Base-by-base conservation (phyloP, 208 protist species). In the Leishmania major region DNA sequence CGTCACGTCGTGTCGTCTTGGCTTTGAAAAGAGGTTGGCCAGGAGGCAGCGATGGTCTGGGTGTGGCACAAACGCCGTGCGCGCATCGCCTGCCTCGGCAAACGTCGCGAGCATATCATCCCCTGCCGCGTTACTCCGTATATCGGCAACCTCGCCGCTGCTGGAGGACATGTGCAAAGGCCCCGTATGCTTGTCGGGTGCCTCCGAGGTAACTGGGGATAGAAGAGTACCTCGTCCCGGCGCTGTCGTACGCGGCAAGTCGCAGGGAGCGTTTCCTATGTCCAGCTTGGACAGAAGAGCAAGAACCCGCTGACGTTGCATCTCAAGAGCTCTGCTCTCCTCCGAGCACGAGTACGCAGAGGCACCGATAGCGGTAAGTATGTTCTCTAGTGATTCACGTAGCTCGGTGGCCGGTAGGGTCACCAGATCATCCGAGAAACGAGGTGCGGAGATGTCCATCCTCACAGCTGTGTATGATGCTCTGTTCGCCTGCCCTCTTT, bases 251-350 rank as follows among this genome's bases (percentile, higher is more conserved):
- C 15, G 8, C 6, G 17, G 6, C 35, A 25, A 35, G 43, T 45
- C 25, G 37, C 17, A 51, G 25, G 43, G 28, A 47, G 37, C 25
- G 3, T n/a, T 2, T 35, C 37, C 25, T 43, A 2, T 15, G n/a
- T 78, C 74, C 53, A 86, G 72, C 43, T 67, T 55, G 3, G 43
- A 28, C 0, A 86, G 73, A 79, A 86, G 78, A 28, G 17, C 2
- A 2, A 82, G 37, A 15, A 86, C 55, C 2, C 71, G 70, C 3
- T 75, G 70, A 4, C 82, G 82, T 43, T 79, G 62, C 25, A 69
- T 66, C 31, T 86, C 82, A 4, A 79, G 17, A 0, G 66, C 60
- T 19, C 19, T 49, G 8, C 74, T 22, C 45, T 86, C 77, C 15
- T 59, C 55, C 10, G 77, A 43, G 10, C 37, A 78, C 19, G 47